Base-by-base conservation (phyloP, 148 eudicot genomes). In the Camellia granthamiana region DNA sequence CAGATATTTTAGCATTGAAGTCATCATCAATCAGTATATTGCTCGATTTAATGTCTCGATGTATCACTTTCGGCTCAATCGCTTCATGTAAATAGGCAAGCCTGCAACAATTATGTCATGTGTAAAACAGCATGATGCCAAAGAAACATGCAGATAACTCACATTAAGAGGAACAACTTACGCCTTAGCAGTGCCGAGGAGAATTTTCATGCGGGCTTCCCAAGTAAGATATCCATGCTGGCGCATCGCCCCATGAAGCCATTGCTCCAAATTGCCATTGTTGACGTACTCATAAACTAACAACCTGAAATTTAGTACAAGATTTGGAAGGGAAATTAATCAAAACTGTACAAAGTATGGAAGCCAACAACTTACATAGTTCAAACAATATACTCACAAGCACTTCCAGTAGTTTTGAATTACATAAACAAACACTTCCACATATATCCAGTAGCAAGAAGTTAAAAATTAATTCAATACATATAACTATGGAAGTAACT, bases 61-160 rank as follows among this genome's bases (percentile, higher is more conserved):
- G 98, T 69, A 95, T 94, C 65, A 95, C 99, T 82, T 95, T 95
- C 56, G 99, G 99, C 82, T 95, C 99, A 77, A 95, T 95, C 18
- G 98, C 95, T 86, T 95, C 98, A 7, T 95, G 98, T 83, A 95
- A 83, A 81, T 95, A 95, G 6, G 98, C 94, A 67, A 93, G 98
- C 78, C 97, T 95, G 92, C 82, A 87, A 75, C 47, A n/a, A 58
- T 46, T 55, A 63, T 62, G 56, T 21, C 77, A 72, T 56, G 72
- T 61, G 65, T 43, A 30, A 66, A 69, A 65, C 30, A 23, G 43
- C 61, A 71, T 19, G 23, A 55, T 3, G 16, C 1, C 15, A 8
- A 61, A 6, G 30, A 38, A 38, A 74, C 3, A 74, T 43, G 52
- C 42, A 42, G 60, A 55, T 58, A 59, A 78, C 52, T 52, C n/a